A percentile compares a stretch with the other conserved stretches of the same genome.
Evolutionary conservation across 768 basidiomycete genomes (phyloP).

Genomic region (Lyophyllum atratum): DNA sequence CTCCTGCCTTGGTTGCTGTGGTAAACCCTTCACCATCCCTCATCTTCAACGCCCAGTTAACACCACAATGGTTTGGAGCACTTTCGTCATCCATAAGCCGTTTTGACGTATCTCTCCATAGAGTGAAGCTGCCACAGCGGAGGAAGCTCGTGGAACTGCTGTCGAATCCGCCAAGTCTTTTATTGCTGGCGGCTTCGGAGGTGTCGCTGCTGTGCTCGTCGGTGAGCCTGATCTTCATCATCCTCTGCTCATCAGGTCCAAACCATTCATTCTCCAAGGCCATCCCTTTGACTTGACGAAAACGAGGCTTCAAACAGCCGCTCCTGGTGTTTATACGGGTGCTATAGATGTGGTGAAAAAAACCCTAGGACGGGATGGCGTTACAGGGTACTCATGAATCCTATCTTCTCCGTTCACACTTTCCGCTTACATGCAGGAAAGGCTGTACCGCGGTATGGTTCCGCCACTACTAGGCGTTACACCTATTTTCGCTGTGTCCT

Average conservation of each 20-base stretch:
- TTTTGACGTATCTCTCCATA: conserved; percentile 10
- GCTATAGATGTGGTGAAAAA: conserved; percentile 93
- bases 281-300: conserved; percentile 98
- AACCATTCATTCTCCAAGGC: conserved; percentile 44
- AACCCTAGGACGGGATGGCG: conserved; percentile 87
- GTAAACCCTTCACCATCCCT: background rate
- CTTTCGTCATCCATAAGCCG: background rate
- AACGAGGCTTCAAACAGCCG: conserved; percentile 93
- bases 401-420: background rate
- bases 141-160: conserved; percentile 41
- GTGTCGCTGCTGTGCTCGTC: conserved; percentile 83
- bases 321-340: conserved; percentile 86
- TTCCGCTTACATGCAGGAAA: conserved; percentile 26
- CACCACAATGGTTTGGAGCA: conserved; percentile 15
- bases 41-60: background rate
- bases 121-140: conserved; percentile 36
- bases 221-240: conserved; percentile 51
- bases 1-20: background rate
- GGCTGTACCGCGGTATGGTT: conserved; percentile 90
- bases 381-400: conserved; percentile 64
- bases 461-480: conserved; percentile 94
- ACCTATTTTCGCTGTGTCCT: conserved; percentile 96
- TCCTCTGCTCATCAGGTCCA: background rate
- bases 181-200: conserved; percentile 92
- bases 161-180: conserved; percentile 75